Evolutionary conservation across 2,329 filamentous ascomycete species (phyloP).

Genomic region (Trichoderma gracile): DNA sequence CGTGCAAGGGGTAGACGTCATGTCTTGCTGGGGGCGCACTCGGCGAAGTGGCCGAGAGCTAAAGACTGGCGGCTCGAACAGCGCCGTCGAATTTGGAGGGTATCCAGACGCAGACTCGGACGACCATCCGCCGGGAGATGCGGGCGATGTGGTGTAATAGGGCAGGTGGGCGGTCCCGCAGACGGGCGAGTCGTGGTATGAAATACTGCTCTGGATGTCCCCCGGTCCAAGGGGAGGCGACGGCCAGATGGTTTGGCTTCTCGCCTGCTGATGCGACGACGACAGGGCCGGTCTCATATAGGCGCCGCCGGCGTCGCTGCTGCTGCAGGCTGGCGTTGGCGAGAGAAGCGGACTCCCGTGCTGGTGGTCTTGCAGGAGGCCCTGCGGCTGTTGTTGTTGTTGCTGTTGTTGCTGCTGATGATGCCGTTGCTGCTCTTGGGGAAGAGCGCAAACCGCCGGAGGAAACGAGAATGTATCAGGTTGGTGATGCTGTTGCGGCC

Average conservation of each 20-base stretch:
- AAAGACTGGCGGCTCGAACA: constrained; percentile 29
- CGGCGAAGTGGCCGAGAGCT: constrained; percentile 27
- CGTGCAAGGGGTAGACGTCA: constrained; percentile 29
- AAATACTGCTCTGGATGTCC: constrained; percentile 41
- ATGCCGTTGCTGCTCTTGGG: background rate
- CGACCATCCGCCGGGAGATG: constrained; percentile 41
- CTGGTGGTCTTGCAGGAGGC: background rate
- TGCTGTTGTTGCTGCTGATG: background rate
- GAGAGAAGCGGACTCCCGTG: constrained; percentile 14
- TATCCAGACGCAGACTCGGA: constrained; percentile 32
- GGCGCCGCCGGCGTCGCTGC: constrained; percentile 24
- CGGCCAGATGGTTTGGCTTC: constrained; percentile 36
- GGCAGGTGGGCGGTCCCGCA: constrained; percentile 30
- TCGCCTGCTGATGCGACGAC: constrained; percentile 19
- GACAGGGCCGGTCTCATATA: constrained; percentile 16
- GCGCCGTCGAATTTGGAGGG: constrained; percentile 27
- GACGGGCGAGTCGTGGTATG: constrained; percentile 39
- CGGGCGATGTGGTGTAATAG: constrained; percentile 34
- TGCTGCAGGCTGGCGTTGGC: constrained; percentile 25
- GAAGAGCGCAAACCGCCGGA: constrained; percentile 25
- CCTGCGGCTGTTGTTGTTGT: background rate
- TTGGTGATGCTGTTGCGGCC: constrained; percentile 31
- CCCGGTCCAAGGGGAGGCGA: constrained; percentile 43
- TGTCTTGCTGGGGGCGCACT: constrained; percentile 33
- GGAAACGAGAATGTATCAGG: constrained; percentile 31